These are phyloP conservation scores for Coprinopsis cinerea DNA, from an alignment of 768 basidiomycete genomes.

Conservation along the genomic window DNA sequence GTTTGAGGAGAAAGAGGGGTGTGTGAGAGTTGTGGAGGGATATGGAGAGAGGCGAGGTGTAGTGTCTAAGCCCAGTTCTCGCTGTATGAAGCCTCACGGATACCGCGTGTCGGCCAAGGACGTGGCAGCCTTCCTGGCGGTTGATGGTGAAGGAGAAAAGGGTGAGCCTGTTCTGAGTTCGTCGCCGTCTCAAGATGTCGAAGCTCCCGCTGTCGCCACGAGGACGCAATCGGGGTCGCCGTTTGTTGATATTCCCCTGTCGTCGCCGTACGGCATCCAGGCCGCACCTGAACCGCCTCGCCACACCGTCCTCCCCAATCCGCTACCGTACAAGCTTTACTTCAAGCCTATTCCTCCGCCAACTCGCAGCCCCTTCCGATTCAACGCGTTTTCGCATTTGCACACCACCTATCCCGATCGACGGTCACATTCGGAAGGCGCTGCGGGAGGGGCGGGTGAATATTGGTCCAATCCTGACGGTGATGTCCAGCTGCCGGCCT, in stretches of 20 bases:
- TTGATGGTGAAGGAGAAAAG: constrained; percentile 3
- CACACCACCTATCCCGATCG: constrained; percentile 21
- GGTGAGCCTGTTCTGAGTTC: not conserved
- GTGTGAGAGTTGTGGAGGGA: constrained; percentile 4
- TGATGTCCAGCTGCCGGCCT: constrained; percentile 8
- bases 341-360: constrained; percentile 38
- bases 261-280: constrained; percentile 25
- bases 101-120: constrained; percentile 39
- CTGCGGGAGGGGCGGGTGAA: not conserved
- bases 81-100: constrained; percentile 27
- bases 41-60: constrained; percentile 4
- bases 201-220: not conserved
- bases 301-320: constrained; percentile 24
- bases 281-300: constrained; percentile 15
- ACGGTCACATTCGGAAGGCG: constrained; percentile 13
- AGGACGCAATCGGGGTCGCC: constrained; percentile 10
- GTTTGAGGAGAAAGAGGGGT: constrained; percentile 5
- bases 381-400: constrained; percentile 25
- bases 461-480: not conserved
- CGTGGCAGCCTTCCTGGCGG: constrained; percentile 35
- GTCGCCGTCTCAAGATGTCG: not conserved
- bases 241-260: constrained; percentile 34
- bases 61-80: constrained; percentile 12
- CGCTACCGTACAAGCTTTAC: constrained; percentile 27
- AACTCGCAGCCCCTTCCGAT: constrained; percentile 36